Base-by-base conservation (phyloP, 192 early-diverging fungal species). In the Podila verticillata region DNA sequence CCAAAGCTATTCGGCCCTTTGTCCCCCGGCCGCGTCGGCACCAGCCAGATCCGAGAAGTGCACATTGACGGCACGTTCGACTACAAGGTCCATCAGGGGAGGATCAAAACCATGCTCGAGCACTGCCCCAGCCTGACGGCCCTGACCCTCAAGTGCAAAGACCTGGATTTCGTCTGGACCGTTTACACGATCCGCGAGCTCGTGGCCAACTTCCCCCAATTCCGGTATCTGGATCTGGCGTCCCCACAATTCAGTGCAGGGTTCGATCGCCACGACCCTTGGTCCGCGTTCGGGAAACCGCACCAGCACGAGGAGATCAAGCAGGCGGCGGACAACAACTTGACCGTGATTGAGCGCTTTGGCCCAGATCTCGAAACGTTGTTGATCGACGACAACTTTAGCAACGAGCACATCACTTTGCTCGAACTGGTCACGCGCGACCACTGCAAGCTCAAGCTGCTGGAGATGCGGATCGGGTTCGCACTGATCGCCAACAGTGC, bases 41-140 rank as follows among this genome's bases (percentile, higher is more conserved):
- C 39, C 1, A 44, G 39, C 39, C 39, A 71, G 2, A 48, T 71
- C 12, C 34, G 61, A 2, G 61, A 71, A 20, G 48, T 71, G 24
- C 69, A 63, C 39, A 61, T 70, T 47, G 68, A 70, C 36, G 58
- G 68, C 49, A 54, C 30, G 24, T 70, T 70, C 26, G 60, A 70
- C 7, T 49, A 30, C 0, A 48, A 60, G 48, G 48, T 48, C 8
- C 69, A 63, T 47, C 30, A n/a, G n/a, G 39, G 29, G 17, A 48
- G 44, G 29, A 58, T 70, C 60, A 61, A 63, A 34, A 26, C 24
- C 32, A 29, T 69, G 44, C 30, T 69, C 7, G 57, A 58, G 9
- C 47, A 31, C 34, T 68, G 56, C 0, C 66, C 66, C 32, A 47
- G 10, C 2, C n/a, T 59, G 39, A 51, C 35, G 30, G 66, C 66